phyloP scores from a whole-genome alignment of 148 eudicot species.

The Persicaria maculosa region DNA sequence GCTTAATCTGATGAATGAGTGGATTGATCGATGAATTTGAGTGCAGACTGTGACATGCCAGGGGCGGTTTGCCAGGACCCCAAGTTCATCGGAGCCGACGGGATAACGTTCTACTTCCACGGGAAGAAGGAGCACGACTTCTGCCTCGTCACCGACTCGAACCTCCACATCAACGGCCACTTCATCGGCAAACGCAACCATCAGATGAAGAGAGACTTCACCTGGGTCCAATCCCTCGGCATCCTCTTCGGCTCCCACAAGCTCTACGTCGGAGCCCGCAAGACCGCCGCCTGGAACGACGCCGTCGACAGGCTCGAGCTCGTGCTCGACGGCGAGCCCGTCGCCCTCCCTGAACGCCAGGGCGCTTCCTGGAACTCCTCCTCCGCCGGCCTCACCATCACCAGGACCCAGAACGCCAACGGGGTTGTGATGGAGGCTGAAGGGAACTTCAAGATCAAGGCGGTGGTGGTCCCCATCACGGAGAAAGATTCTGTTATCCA shows the following conservation, averaged over 20 bases:
- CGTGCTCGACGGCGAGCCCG: constrained; percentile 18
- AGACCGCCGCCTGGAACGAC: constrained; percentile 32
- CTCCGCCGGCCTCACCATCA: neutral
- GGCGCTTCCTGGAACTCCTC: constrained; percentile 17
- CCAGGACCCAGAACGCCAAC: neutral
- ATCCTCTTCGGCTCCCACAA: constrained; percentile 27
- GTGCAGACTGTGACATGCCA: constrained; percentile 19
- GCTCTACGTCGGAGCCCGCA: constrained; percentile 22
- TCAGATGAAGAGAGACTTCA: constrained; percentile 20
- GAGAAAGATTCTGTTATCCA: neutral
- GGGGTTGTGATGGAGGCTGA: neutral
- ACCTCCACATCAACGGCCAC: constrained; percentile 19
- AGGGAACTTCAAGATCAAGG: constrained; percentile 9
- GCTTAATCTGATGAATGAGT: no score
- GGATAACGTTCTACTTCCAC: constrained; percentile 18
- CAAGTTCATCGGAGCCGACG: constrained; percentile 12
- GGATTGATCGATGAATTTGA: neutral
- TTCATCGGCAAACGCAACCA: constrained; percentile 18
- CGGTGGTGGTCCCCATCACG: neutral
- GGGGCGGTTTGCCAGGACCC: constrained; percentile 24
- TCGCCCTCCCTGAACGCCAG: constrained; percentile 15
- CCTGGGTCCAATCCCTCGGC: constrained; percentile 23
- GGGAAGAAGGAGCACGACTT: constrained; percentile 16
- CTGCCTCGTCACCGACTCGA: constrained; percentile 17
- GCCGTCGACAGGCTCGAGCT: constrained; percentile 24